phyloP scores from a whole-genome alignment of 352 stramenopile genomes.

The Globisporangium canariense region DNA sequence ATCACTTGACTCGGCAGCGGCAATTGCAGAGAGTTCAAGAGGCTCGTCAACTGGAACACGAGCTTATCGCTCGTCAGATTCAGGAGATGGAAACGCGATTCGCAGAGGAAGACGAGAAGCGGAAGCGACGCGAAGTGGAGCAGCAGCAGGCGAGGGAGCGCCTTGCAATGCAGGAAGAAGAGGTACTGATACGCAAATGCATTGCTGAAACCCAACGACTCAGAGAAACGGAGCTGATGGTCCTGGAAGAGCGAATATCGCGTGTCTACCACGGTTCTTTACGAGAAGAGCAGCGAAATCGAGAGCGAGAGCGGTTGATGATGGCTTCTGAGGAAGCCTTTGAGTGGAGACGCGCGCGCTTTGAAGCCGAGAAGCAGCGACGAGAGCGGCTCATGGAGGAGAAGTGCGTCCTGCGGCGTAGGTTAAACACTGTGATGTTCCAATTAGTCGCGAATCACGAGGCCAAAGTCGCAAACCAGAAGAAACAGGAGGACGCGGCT shows the following conservation, averaged over 20 bases:
- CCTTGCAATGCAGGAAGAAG: constrained; percentile 22
- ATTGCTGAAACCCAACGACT: neutral
- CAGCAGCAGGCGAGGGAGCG: constrained; percentile 14
- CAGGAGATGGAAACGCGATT: constrained; percentile 14
- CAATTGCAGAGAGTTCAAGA: constrained; percentile 18
- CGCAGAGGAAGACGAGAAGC: constrained; percentile 15
- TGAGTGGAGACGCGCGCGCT: neutral
- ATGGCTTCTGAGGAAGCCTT: constrained; percentile 16
- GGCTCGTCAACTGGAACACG: constrained; percentile 21
- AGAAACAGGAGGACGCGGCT: constrained; percentile 21
- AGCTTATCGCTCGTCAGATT: constrained; percentile 23
- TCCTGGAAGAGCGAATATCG: constrained; percentile 8
- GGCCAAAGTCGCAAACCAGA: constrained; percentile 9
- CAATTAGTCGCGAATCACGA: constrained; percentile 24
- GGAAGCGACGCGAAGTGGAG: constrained; percentile 1
- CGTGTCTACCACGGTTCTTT: neutral
- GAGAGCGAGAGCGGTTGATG: neutral
- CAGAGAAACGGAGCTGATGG: neutral
- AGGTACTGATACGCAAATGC: neutral
- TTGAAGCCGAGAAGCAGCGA: constrained; percentile 6
- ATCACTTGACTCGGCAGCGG: constrained; percentile 16
- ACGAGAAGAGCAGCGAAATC: neutral
- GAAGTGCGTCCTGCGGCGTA: constrained; percentile 17
- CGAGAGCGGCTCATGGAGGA: constrained; percentile 21
- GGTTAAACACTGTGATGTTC: constrained; percentile 25